A percentile compares a stretch with the other conserved stretches of the same genome.
These are phyloP conservation scores for Coniochaeta hoffmannii DNA, from an alignment of 2,329 filamentous ascomycete species.

Conservation along the genomic window DNA sequence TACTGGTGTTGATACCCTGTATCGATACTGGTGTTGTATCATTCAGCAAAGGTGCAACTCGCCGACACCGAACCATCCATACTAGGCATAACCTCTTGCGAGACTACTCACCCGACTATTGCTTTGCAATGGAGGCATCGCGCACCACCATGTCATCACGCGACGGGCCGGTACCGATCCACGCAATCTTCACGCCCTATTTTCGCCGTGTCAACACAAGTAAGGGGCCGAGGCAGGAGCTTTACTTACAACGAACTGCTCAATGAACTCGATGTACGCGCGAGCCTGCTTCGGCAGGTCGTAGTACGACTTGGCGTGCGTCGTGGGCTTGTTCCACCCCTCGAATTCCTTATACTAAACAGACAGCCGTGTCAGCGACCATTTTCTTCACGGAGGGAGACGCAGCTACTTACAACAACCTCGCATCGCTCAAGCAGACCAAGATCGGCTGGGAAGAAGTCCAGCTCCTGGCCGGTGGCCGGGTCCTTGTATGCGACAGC, in stretches of 20 bases:
- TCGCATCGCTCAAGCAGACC: slow-evolving; percentile 49
- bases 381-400: too few species aligned
- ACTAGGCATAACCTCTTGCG: too few species aligned
- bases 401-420: slow-evolving; percentile 32
- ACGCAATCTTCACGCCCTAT: slow-evolving; percentile 35
- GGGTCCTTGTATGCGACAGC: slow-evolving; percentile 35
- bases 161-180: slow-evolving; percentile 59
- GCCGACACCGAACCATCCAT: not conserved
- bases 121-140: not conserved
- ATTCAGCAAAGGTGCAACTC: too few species aligned
- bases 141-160: slow-evolving; percentile 53
- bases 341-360: slow-evolving; percentile 55
- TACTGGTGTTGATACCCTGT: too few species aligned
- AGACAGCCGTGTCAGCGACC: not conserved
- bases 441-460: slow-evolving; percentile 59
- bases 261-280: slow-evolving; percentile 58
- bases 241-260: slow-evolving; percentile 49
- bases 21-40: too few species aligned
- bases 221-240: not conserved
- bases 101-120: too few species aligned
- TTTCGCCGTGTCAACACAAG: slow-evolving; percentile 11
- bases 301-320: slow-evolving; percentile 48
- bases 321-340: slow-evolving; percentile 62
- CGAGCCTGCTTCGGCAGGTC: slow-evolving; percentile 58
- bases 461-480: slow-evolving; percentile 34